Percentiles rank a stretch among this genome's conserved stretches.
Evolutionary conservation across 306 rosid species (phyloP).

Genomic region (Arachis stenosperma): DNA sequence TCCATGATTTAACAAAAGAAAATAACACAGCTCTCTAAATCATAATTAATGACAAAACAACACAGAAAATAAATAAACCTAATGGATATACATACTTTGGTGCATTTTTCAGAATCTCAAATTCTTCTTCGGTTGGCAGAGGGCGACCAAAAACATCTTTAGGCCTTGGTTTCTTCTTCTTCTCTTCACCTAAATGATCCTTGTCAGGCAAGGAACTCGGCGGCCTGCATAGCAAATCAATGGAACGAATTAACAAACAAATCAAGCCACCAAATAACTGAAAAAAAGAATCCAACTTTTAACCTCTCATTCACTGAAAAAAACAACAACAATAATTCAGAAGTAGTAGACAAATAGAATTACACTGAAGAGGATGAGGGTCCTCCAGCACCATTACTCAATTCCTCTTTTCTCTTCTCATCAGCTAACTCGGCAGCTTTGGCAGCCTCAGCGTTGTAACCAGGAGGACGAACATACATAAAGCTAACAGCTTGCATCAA

Average conservation of each 20-base stretch:
- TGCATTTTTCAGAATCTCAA: slow-evolving; percentile 84
- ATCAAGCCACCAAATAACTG: neutral
- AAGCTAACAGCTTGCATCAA: slow-evolving; percentile 96
- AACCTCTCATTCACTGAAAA: too few species aligned
- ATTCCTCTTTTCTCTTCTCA: slow-evolving; percentile 55
- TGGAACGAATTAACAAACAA: neutral
- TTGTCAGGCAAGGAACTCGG: slow-evolving; percentile 42
- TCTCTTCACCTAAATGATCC: slow-evolving; percentile 48
- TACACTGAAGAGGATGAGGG: slow-evolving; percentile 66
- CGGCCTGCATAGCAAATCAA: slow-evolving; percentile 40
- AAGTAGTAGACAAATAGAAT: neutral
- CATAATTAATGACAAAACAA: neutral
- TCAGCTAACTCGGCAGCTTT: slow-evolving; percentile 88
- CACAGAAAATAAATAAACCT: neutral
- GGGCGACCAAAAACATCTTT: slow-evolving; percentile 95
- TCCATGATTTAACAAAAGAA: slow-evolving; percentile 9
- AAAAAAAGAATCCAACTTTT: neutral
- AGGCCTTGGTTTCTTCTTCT: slow-evolving; percentile 82
- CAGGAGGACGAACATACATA: slow-evolving; percentile 98
- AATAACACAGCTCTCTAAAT: neutral
- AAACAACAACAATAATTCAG: neutral
- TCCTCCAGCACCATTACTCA: slow-evolving; percentile 43
- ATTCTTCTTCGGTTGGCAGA: slow-evolving; percentile 91
- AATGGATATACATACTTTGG: slow-evolving; percentile 72
- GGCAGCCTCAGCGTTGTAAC: slow-evolving; percentile 92